Percentiles rank a stretch among this genome's conserved stretches.
Evolutionary conservation across 148 eudicot genomes (phyloP).

Genomic region (Camellia japonica): DNA sequence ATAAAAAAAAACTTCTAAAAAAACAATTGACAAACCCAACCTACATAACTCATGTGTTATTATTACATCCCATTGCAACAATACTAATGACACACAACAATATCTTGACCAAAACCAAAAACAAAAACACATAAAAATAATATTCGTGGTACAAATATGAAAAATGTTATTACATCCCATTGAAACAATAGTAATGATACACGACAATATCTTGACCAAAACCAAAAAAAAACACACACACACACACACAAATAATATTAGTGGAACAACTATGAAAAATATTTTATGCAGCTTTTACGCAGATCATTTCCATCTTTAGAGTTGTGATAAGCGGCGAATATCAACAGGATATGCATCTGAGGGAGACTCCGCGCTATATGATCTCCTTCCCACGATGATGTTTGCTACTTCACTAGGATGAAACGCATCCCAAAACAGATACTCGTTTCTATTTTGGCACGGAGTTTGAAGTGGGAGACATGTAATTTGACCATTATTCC

Average conservation of each 20-base stretch:
- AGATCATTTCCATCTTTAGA: constrained; percentile 14
- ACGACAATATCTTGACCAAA: too few species aligned
- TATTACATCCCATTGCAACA: too few species aligned
- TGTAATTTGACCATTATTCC: constrained; percentile 85
- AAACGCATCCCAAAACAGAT: constrained; percentile 72
- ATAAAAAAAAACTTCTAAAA: too few species aligned
- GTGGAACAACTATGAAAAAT: neutral
- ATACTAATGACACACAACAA: too few species aligned
- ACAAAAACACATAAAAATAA: too few species aligned
- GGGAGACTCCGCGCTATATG: constrained; percentile 37
- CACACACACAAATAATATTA: neutral
- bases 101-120: too few species aligned
- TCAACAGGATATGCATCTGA: constrained; percentile 59
- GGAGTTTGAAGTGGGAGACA: constrained; percentile 60
- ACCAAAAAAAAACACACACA: too few species aligned
- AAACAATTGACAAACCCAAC: too few species aligned
- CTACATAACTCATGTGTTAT: too few species aligned
- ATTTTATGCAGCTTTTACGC: neutral
- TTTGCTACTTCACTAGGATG: constrained; percentile 69
- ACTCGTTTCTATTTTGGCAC: constrained; percentile 46
- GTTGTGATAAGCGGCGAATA: constrained; percentile 45
- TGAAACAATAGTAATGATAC: too few species aligned
- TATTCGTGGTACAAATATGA: too few species aligned
- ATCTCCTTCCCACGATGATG: constrained; percentile 40
- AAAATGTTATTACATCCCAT: too few species aligned